Conservation (phyloP, 805 yeast genomes). For the Saccharomycopsis javanensis region DNA sequence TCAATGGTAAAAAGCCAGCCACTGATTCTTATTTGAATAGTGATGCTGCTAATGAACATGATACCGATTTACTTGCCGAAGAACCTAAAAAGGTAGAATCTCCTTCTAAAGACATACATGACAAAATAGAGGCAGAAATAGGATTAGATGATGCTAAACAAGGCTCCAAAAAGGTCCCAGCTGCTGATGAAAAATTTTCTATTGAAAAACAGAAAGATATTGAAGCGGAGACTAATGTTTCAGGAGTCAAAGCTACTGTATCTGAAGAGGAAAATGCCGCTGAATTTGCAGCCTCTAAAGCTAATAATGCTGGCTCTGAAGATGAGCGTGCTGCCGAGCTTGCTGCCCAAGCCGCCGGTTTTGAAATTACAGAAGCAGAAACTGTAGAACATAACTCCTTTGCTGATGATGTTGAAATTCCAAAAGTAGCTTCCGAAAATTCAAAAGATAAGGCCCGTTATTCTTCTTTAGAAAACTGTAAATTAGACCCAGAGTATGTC, state of each 20-base stretch:
- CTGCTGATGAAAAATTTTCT: conserved; percentile 14
- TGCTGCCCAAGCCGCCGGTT: neutral
- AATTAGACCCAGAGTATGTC: conserved; percentile 53
- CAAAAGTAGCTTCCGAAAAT: neutral
- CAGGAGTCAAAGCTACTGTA: neutral
- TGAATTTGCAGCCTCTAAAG: neutral
- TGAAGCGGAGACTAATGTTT: conserved; percentile 4
- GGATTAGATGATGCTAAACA: neutral
- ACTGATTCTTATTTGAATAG: neutral
- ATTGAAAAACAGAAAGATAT: conserved; percentile 18
- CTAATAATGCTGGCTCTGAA: neutral
- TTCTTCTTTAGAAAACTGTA: conserved; percentile 25
- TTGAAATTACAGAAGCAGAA: neutral
- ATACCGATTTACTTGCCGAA: neutral
- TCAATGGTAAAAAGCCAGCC: neutral
- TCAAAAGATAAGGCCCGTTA: neutral
- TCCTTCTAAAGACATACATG: conserved; percentile 12
- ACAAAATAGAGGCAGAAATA: neutral
- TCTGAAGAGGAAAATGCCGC: neutral
- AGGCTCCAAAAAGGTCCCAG: conserved; percentile 13
- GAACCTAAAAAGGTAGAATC: conserved; percentile 14
- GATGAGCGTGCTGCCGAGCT: conserved; percentile 1
- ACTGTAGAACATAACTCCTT: neutral
- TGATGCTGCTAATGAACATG: conserved; percentile 1
- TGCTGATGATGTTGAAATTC: neutral